Evolutionary conservation across 202 grass and related monocot species (phyloP), one percentile per base, ranked within the genome.

Genomic region (Alloteropsis angusta): DNA sequence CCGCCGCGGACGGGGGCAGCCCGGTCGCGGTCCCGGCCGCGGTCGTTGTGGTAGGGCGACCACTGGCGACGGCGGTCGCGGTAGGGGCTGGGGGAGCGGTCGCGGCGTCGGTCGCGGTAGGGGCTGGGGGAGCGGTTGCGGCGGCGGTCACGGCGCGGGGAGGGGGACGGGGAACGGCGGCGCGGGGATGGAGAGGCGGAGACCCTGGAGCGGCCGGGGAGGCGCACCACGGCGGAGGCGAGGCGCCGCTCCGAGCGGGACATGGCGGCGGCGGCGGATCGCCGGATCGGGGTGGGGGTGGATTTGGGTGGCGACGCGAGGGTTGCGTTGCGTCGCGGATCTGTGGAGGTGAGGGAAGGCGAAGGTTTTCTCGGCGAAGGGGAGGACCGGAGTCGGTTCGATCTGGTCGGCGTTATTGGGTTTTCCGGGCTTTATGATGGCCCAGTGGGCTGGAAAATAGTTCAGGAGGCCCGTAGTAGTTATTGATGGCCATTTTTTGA

Each of bases 141-240:
- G 54, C 78, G 76, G 49, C 73, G 81, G 41, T 83, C 55, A 8
- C 67, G 80, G 22, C 85, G 77, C 36, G 56, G 89, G 60, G 75
- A 76, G 7, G 70, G 88, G 37, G 85, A 85, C 52, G 35, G 49
- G 17, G 77, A 65, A 30, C 80, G 60, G 62, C 82, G 82, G 84
- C 85, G 82, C 6, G 87, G 91, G 36, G 88, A 88, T 5, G 85
- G 91, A 8, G 69, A 82, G 6, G 87, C 78, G 26, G 92, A 99
- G 67, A 91, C 86, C 79, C 96, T 87, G 61, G 90, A 88, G 69
- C 90, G 82, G 5, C 55, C 44, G 6, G 91, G 88, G 10, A 84
- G 42, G 52, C 77, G 83, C 60, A 93, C 84, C 23, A 89, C 84
- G 62, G 96, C 76, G 56, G 96, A 99, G 9, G 81, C 34, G 65